Evolutionary conservation across 2,329 filamentous ascomycete species (phyloP).

Genomic region (Verticillium klebahnii): DNA sequence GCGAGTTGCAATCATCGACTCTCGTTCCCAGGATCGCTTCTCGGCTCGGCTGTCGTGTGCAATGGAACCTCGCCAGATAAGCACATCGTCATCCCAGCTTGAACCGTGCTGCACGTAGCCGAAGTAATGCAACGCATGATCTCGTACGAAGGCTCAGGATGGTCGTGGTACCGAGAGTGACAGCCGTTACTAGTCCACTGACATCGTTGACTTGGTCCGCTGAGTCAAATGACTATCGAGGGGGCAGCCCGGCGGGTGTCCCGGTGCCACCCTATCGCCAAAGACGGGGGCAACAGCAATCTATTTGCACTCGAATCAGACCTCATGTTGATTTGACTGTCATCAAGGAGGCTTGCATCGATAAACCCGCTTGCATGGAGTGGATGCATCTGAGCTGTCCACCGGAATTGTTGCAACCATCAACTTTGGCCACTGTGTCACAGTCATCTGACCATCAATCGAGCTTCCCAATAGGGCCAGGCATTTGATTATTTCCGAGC

Average conservation of each 20-base stretch:
- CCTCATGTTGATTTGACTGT: not conserved
- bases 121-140: not conserved
- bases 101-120: not conserved
- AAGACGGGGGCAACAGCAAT: not conserved
- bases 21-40: not conserved
- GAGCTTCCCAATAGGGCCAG: not conserved
- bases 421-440: not conserved
- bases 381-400: not conserved
- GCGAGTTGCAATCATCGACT: not conserved
- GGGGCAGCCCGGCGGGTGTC: not conserved
- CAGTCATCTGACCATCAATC: not conserved
- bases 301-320: not conserved
- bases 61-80: not conserved
- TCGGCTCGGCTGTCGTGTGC: not conserved
- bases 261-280: not conserved
- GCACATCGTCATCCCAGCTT: not conserved
- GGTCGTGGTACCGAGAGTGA: not conserved
- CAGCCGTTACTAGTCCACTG: not conserved
- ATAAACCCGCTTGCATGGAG: not conserved
- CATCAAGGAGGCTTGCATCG: not conserved
- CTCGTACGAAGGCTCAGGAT: not conserved
- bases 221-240: not conserved
- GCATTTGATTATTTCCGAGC: not conserved
- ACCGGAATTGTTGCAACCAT: not conserved
- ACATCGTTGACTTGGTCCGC: not conserved